Evolutionary conservation across 495 filamentous ascomycete genomes (phyloP).

Genomic region (Hypoxylon lienhwacheense): DNA sequence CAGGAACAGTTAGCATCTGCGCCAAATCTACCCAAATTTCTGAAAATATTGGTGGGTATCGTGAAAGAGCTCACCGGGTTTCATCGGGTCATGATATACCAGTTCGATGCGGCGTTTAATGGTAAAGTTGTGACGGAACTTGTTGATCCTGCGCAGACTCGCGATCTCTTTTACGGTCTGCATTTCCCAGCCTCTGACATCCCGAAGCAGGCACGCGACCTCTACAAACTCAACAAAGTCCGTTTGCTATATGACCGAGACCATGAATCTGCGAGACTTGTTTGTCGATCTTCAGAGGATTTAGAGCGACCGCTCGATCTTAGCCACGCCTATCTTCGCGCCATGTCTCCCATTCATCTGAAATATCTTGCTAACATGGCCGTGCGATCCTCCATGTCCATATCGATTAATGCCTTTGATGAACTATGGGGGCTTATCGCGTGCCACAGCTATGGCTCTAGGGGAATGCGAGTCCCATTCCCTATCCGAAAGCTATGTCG

Average conservation of each 20-base stretch:
- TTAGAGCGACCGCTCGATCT: constrained; percentile 79
- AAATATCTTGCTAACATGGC: constrained; percentile 92
- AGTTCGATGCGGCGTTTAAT: constrained; percentile 83
- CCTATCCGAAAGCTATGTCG: constrained; percentile 93
- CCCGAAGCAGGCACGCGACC: constrained; percentile 78
- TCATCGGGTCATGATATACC: constrained; percentile 91
- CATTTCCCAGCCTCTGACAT: constrained; percentile 94
- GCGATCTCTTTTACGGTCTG: constrained; percentile 85
- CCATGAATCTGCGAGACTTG: constrained; percentile 73
- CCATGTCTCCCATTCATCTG: constrained; percentile 87
- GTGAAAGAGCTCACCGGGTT: constrained; percentile 90
- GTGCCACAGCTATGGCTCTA: constrained; percentile 77
- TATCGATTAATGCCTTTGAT: constrained; percentile 82
- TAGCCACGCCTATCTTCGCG: constrained; percentile 81
- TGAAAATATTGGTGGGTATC: constrained; percentile 75
- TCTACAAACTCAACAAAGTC: constrained; percentile 81
- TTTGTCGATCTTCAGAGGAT: constrained; percentile 77
- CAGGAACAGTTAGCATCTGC: constrained; percentile 76
- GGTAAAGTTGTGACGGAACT: constrained; percentile 86
- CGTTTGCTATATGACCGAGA: constrained; percentile 77
- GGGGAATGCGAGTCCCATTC: constrained; percentile 87
- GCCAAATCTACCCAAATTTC: constrained; percentile 64
- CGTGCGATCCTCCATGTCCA: constrained; percentile 90
- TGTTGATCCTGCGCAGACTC: constrained; percentile 76
- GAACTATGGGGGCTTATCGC: constrained; percentile 90